These are phyloP conservation scores for Solanum dulcamara DNA, from an alignment of 257 asterid genomes.

Conservation along the genomic window DNA sequence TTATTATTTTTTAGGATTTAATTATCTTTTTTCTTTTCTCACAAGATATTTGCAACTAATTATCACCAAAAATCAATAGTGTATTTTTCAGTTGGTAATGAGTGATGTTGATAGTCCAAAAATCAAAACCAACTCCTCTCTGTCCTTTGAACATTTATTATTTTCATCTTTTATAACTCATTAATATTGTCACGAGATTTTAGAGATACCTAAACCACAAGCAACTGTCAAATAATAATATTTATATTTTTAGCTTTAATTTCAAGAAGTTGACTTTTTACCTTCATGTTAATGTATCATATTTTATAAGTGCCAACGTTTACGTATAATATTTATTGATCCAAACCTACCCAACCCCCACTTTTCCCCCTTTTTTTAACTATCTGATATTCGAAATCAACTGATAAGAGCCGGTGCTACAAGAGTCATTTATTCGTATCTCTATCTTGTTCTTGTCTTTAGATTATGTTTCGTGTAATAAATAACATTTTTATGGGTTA, in stretches of 20 bases:
- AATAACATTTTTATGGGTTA: not conserved
- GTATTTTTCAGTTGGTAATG: not conserved
- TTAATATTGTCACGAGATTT: constrained; percentile 38
- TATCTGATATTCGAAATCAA: not conserved
- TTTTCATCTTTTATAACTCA: not conserved
- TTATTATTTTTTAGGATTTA: not conserved
- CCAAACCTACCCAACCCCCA: constrained; percentile 23
- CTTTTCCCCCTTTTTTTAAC: not conserved
- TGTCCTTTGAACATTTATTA: constrained; percentile 5
- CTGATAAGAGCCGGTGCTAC: not conserved
- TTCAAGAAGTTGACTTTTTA: not conserved
- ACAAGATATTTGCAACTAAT: not conserved
- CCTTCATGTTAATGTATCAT: constrained; percentile 4
- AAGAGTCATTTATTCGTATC: not conserved
- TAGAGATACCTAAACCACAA: constrained; percentile 58
- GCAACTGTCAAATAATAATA: constrained; percentile 17
- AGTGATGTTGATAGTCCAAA: not conserved
- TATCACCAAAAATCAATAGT: not conserved
- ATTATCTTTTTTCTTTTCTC: not conserved
- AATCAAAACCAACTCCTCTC: not conserved
- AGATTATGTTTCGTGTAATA: too few species aligned
- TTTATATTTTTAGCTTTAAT: not conserved
- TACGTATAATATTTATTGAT: constrained; percentile 16
- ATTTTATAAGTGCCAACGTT: not conserved
- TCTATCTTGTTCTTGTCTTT: not conserved